phyloP scores from a whole-genome alignment of 345 rosid genomes.

The Aquilaria malaccensis region DNA sequence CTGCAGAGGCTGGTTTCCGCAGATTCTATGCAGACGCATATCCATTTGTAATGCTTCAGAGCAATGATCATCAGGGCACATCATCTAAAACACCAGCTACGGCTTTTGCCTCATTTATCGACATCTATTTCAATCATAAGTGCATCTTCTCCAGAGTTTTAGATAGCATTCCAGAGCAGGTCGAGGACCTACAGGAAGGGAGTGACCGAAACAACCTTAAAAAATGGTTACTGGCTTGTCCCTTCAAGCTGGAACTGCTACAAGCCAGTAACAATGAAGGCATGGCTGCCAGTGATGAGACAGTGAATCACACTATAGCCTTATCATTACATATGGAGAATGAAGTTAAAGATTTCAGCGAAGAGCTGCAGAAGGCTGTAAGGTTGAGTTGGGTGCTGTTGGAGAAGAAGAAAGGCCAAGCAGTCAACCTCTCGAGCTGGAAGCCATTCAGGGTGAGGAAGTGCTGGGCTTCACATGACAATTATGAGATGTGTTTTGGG shows the following conservation, averaged over 20 bases:
- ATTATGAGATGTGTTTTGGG: slow-evolving; percentile 20
- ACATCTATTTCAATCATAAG: slow-evolving; percentile 20
- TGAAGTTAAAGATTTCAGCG: background rate
- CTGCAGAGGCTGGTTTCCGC: slow-evolving; percentile 10
- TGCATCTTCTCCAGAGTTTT: slow-evolving; percentile 23
- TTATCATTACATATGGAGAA: background rate
- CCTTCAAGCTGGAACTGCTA: slow-evolving; percentile 15
- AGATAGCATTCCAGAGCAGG: slow-evolving; percentile 15
- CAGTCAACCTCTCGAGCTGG: slow-evolving; percentile 29
- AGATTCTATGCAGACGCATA: slow-evolving; percentile 28
- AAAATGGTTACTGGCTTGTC: slow-evolving; percentile 18
- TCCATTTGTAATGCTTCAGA: slow-evolving; percentile 11
- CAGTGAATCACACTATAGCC: background rate
- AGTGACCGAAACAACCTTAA: background rate
- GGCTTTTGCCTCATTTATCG: slow-evolving; percentile 25
- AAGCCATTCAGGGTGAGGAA: slow-evolving; percentile 23
- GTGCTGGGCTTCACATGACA: slow-evolving; percentile 14
- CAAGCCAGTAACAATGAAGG: slow-evolving; percentile 1
- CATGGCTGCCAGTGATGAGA: background rate
- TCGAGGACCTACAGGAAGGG: background rate
- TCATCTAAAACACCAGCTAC: slow-evolving; percentile 3
- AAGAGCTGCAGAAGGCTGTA: slow-evolving; percentile 11
- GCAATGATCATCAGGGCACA: background rate
- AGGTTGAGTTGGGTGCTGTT: slow-evolving; percentile 33
- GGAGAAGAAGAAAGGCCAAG: slow-evolving; percentile 28